Conservation (phyloP, 2,329 filamentous ascomycete genomes). For the Mariannaea sp. region DNA sequence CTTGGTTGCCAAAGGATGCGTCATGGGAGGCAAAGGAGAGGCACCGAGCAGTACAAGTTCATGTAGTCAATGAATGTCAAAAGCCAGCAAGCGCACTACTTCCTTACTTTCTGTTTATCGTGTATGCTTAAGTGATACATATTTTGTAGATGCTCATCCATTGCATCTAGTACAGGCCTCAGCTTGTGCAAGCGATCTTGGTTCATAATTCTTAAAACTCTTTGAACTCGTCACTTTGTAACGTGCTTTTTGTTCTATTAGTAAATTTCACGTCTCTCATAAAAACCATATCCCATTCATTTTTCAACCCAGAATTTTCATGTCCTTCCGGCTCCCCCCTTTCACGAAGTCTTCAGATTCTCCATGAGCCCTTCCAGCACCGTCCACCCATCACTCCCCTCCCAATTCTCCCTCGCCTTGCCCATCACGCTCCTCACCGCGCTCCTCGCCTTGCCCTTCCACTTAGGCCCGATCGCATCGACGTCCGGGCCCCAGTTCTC, state of each 20-base stretch:
- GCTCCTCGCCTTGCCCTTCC: conserved; percentile 87
- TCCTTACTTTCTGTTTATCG: too few relatives aligned
- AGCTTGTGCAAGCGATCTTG: too few relatives aligned
- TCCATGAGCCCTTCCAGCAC: conserved; percentile 62
- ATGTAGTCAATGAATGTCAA: too few relatives aligned
- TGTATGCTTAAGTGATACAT: too few relatives aligned
- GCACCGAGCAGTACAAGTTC: too few relatives aligned
- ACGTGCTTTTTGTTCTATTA: conserved; percentile 20
- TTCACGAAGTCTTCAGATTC: conserved; percentile 51
- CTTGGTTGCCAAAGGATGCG: too few relatives aligned
- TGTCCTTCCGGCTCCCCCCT: neutral
- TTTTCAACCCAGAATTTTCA: neutral
- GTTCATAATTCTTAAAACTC: too few relatives aligned
- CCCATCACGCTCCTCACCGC: conserved; percentile 84
- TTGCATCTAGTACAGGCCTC: too few relatives aligned
- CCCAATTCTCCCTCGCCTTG: conserved; percentile 81
- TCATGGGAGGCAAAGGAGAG: too few relatives aligned
- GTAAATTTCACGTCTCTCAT: conserved; percentile 7
- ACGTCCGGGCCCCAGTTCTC: conserved; percentile 74
- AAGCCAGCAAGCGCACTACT: too few relatives aligned
- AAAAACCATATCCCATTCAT: conserved; percentile 11
- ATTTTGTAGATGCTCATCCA: too few relatives aligned
- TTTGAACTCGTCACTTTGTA: conserved; percentile 6
- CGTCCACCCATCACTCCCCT: conserved; percentile 72
- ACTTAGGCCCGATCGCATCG: conserved; percentile 74